Conservation (phyloP, 148 eudicot genomes). For the Dysphania ambrosioides region DNA sequence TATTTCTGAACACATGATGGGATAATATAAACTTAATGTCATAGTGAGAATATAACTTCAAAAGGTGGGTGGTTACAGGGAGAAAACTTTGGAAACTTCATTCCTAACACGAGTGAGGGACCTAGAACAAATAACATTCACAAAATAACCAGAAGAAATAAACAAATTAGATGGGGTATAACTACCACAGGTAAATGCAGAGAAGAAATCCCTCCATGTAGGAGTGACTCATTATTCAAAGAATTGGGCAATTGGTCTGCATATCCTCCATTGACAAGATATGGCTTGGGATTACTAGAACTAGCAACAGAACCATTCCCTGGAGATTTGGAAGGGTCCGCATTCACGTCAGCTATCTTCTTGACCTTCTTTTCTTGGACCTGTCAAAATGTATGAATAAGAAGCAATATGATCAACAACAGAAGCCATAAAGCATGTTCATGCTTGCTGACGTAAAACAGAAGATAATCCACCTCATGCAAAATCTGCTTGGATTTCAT, state of each 20-base stretch:
- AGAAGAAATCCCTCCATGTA: slow-evolving; percentile 48
- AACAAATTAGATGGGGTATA: slow-evolving; percentile 33
- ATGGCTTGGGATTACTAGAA: slow-evolving; percentile 40
- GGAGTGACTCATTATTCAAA: slow-evolving; percentile 38
- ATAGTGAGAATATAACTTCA: not conserved
- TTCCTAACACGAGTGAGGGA: not conserved
- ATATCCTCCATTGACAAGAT: slow-evolving; percentile 53
- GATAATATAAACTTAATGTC: not conserved
- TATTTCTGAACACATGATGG: not conserved
- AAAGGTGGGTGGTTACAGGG: not conserved
- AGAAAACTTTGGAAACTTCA: not conserved
- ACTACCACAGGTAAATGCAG: slow-evolving; percentile 75
- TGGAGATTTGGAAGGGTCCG: slow-evolving; percentile 45
- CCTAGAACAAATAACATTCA: not conserved
- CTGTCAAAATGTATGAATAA: slow-evolving; percentile 32
- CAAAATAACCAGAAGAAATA: not conserved
- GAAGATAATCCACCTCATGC: not conserved
- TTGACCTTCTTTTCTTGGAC: slow-evolving; percentile 80
- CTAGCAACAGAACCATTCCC: slow-evolving; percentile 51
- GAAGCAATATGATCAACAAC: slow-evolving; percentile 21
- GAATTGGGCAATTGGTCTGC: slow-evolving; percentile 35
- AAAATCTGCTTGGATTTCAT: not conserved
- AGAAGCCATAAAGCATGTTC: not conserved
- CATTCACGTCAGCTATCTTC: slow-evolving; percentile 63
- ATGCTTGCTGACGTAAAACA: not conserved